Evolutionary conservation across 176 grass and related monocot species (phyloP).

Genomic region (Raddia guianensis): DNA sequence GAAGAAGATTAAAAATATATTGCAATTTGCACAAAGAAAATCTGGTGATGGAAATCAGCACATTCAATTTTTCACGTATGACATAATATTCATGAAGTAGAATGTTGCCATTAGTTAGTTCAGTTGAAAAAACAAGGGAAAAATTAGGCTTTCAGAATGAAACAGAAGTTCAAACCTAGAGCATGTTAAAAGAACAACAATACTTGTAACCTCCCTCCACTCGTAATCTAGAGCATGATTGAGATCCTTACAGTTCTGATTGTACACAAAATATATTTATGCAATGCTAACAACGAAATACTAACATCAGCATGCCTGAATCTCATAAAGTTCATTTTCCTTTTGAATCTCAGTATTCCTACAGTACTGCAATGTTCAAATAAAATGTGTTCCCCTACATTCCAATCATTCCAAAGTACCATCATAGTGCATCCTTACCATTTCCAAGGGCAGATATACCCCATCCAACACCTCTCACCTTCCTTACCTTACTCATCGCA

Average conservation of each 20-base stretch:
- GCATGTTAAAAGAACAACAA: neutral
- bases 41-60: slow-evolving; percentile 1
- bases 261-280: slow-evolving; percentile 10
- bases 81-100: slow-evolving; percentile 1
- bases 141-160: slow-evolving; percentile 31
- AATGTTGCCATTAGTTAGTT: slow-evolving; percentile 6
- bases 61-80: slow-evolving; percentile 3
- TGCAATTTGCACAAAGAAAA: neutral
- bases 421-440: slow-evolving; percentile 46
- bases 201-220: slow-evolving; percentile 11
- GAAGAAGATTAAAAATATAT: slow-evolving; percentile 6
- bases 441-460: slow-evolving; percentile 91
- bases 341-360: slow-evolving; percentile 17
- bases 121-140: neutral
- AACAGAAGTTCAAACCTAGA: neutral
- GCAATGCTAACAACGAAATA: neutral
- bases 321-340: slow-evolving; percentile 17
- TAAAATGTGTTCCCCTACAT: neutral
- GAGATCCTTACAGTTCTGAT: neutral
- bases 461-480: slow-evolving; percentile 97
- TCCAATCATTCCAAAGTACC: slow-evolving; percentile 23
- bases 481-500: slow-evolving; percentile 82
- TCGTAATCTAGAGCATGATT: neutral
- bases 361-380: neutral
- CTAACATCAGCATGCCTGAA: slow-evolving; percentile 19